Conservation (phyloP, 805 yeast genomes). For the Yamadazyma sp. region DNA sequence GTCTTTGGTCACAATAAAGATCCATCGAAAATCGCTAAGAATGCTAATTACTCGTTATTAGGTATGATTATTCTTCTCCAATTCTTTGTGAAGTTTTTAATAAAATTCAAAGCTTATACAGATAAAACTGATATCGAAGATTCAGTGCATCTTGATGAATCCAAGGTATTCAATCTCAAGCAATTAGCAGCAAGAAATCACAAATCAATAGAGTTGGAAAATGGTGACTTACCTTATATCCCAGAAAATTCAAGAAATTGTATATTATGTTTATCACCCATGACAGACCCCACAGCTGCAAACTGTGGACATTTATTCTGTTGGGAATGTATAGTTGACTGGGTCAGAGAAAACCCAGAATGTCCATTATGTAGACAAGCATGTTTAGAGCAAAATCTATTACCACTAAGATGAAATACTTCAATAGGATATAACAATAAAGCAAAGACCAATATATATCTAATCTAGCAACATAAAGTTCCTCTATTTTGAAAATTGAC, state of each 20-base stretch:
- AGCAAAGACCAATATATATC: no score
- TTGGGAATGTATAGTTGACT: slow-evolving; percentile 85
- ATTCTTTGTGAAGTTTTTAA: slow-evolving; percentile 41
- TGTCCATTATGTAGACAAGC: slow-evolving; percentile 88
- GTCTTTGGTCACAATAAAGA: slow-evolving; percentile 64
- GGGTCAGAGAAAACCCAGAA: slow-evolving; percentile 85
- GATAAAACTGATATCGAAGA: slow-evolving; percentile 15
- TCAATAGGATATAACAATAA: no score
- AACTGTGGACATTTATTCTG: slow-evolving; percentile 93
- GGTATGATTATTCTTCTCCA: slow-evolving; percentile 63
- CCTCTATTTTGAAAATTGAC: no score
- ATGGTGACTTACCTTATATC: slow-evolving; percentile 60
- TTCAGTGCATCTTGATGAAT: slow-evolving; percentile 11
- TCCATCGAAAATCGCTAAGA: slow-evolving; percentile 32
- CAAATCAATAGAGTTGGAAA: slow-evolving; percentile 44
- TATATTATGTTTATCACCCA: slow-evolving; percentile 75
- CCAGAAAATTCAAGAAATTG: slow-evolving; percentile 72
- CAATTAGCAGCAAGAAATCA: slow-evolving; percentile 6
- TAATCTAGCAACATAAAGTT: no score
- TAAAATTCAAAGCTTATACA: slow-evolving; percentile 26
- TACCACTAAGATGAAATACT: slow-evolving; percentile 43
- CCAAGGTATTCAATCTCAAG: slow-evolving; percentile 4
- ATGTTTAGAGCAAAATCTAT: slow-evolving; percentile 57
- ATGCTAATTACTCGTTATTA: slow-evolving; percentile 70
- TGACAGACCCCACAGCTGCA: slow-evolving; percentile 81